phyloP scores from a whole-genome alignment of 2,329 filamentous ascomycete genomes.

The Chalara sp. region DNA sequence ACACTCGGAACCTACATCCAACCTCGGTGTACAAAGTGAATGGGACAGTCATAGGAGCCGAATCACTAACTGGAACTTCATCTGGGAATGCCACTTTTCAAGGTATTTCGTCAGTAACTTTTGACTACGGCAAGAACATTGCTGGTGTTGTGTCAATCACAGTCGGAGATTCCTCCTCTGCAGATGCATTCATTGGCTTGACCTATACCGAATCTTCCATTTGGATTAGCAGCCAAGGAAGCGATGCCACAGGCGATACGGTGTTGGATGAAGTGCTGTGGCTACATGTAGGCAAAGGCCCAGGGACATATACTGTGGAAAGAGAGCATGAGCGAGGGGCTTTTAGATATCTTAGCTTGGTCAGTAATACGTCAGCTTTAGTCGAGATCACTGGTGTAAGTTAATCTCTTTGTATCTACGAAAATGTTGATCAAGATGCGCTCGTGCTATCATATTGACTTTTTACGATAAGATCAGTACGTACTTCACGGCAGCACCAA shows the following conservation, averaged over 20 bases:
- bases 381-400: slow-evolving; percentile 24
- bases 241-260: slow-evolving; percentile 37
- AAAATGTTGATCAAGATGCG: no score
- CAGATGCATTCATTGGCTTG: slow-evolving; percentile 26
- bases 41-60: no score
- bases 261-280: slow-evolving; percentile 40
- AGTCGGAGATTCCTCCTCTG: slow-evolving; percentile 12
- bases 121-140: slow-evolving; percentile 30
- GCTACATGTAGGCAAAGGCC: slow-evolving; percentile 28
- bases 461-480: background rate
- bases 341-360: slow-evolving; percentile 45
- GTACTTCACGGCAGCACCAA: slow-evolving; percentile 20
- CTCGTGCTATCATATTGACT: background rate
- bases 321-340: slow-evolving; percentile 40
- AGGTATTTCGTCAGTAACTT: no score
- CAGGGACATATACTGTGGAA: slow-evolving; percentile 35
- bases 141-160: slow-evolving; percentile 28
- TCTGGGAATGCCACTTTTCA: no score
- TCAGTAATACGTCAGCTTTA: slow-evolving; percentile 22
- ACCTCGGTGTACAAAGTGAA: no score
- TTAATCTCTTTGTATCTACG: slow-evolving; percentile 33
- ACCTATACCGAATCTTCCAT: slow-evolving; percentile 31
- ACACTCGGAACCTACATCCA: no score
- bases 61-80: no score
- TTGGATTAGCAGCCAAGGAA: slow-evolving; percentile 37